Evolutionary conservation across 495 filamentous ascomycete genomes (phyloP).

Genomic region (Hypoxylon subgilvum): DNA sequence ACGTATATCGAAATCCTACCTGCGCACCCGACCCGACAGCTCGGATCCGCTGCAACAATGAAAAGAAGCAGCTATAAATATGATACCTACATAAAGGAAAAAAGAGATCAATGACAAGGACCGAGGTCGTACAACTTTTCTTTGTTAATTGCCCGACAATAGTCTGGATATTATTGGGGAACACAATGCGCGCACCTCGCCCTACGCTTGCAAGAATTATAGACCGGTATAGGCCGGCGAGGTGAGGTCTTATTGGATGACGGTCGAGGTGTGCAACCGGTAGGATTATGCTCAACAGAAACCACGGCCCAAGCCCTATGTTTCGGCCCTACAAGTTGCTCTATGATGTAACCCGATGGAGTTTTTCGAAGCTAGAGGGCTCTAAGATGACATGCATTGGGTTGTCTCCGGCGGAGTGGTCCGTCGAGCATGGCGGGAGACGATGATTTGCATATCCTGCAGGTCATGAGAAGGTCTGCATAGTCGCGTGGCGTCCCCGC

Average conservation of each 20-base stretch:
- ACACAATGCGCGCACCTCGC: conserved; percentile 13
- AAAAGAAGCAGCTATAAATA: neutral
- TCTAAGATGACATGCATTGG: conserved; percentile 30
- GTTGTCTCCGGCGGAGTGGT: neutral
- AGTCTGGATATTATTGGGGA: conserved; percentile 15
- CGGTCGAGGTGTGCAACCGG: neutral
- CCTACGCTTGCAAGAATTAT: conserved; percentile 3
- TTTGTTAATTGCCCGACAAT: neutral
- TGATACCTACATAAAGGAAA: no score
- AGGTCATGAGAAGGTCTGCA: conserved; percentile 33
- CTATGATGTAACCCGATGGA: neutral
- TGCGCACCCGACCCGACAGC: conserved; percentile 27
- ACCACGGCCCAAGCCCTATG: conserved; percentile 11
- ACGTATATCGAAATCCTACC: conserved; percentile 7
- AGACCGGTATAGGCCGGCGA: conserved; percentile 16
- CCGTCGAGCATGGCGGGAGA: neutral
- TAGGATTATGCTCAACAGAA: conserved; percentile 7
- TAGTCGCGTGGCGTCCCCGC: conserved; percentile 36
- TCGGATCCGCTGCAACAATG: conserved; percentile 12
- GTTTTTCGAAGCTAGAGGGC: neutral
- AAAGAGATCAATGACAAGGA: neutral
- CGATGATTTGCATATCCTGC: conserved; percentile 8
- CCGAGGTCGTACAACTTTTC: conserved; percentile 14
- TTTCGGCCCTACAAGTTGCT: conserved; percentile 4
- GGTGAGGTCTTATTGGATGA: neutral